phyloP scores from a whole-genome alignment of 305 asterid genomes.

The Nicotiana rustica region DNA sequence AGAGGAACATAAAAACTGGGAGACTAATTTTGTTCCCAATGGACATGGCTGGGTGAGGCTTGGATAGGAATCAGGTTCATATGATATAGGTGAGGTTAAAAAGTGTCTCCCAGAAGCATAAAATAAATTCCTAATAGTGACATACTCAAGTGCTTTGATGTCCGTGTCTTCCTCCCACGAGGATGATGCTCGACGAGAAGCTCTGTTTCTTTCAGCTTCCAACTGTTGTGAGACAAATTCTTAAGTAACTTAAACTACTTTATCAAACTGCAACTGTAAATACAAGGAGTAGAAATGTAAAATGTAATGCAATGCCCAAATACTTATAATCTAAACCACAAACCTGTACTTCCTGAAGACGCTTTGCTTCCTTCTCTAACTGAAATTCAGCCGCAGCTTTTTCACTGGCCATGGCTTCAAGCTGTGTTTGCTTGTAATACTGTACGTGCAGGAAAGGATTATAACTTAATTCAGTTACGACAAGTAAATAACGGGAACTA shows the following conservation, averaged over 20 bases:
- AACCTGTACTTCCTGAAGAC: constrained; percentile 87
- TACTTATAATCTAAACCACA: constrained; percentile 37
- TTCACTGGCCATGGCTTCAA: constrained; percentile 98
- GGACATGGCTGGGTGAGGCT: neutral
- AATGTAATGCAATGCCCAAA: constrained; percentile 21
- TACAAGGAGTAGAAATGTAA: neutral
- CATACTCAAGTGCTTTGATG: constrained; percentile 94
- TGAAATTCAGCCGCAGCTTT: constrained; percentile 99
- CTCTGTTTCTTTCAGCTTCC: constrained; percentile 86
- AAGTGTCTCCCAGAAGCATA: too few relatives aligned
- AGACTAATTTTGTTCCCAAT: neutral
- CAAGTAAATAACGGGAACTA: constrained; percentile 6
- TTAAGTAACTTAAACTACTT: constrained; percentile 11
- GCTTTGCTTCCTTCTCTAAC: constrained; percentile 96
- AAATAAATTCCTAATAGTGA: constrained; percentile 24
- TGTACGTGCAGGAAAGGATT: constrained; percentile 40
- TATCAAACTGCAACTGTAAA: neutral
- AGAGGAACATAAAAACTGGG: constrained; percentile 11
- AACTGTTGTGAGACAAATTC: constrained; percentile 55
- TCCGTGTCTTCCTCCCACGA: constrained; percentile 96
- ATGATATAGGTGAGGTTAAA: neutral
- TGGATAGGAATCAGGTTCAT: neutral
- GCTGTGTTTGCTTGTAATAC: constrained; percentile 99
- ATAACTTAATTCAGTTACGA: neutral
- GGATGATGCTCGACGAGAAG: constrained; percentile 90